Percentiles rank a stretch among this genome's conserved stretches.
Evolutionary conservation across 2,329 filamentous ascomycete species (phyloP).

Genomic region (Cordyceps fumosorosea): DNA sequence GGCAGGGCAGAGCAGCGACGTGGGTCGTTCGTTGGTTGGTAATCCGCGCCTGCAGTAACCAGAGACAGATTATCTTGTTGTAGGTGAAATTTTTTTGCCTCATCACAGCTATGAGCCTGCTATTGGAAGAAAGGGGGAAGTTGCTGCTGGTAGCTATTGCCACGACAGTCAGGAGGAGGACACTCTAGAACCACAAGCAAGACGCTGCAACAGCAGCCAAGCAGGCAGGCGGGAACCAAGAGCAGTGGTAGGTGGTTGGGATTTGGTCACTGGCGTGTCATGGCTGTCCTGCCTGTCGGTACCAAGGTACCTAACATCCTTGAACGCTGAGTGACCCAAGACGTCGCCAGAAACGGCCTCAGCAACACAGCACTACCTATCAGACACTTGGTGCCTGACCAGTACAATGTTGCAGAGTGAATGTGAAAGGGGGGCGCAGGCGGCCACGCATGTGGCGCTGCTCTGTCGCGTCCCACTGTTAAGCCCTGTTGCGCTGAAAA

Average conservation of each 20-base stretch:
- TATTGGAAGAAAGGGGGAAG: background rate
- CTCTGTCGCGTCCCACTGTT: slow-evolving; percentile 9
- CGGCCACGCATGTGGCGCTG: slow-evolving; percentile 3
- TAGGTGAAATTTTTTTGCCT: background rate
- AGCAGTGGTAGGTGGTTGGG: background rate
- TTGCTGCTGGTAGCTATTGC: background rate
- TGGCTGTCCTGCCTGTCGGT: too few relatives aligned
- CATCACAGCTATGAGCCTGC: background rate
- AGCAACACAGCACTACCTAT: background rate
- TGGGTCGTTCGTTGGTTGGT: slow-evolving; percentile 12
- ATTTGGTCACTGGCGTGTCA: background rate
- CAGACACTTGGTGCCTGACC: background rate
- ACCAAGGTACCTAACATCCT: background rate
- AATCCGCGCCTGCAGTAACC: slow-evolving; percentile 4
- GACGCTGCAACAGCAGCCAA: background rate
- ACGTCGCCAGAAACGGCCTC: background rate
- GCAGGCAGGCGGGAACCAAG: background rate
- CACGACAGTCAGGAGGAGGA: too few relatives aligned
- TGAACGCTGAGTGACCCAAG: too few relatives aligned
- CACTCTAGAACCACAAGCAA: too few relatives aligned
- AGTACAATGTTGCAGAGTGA: background rate
- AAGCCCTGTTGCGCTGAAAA: slow-evolving; percentile 13
- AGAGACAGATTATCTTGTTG: background rate
- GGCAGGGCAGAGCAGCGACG: background rate
- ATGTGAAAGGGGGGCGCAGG: background rate